These are phyloP conservation scores for Coemansia sp. DNA, from an alignment of 192 early-diverging fungal species.

Conservation along the genomic window DNA sequence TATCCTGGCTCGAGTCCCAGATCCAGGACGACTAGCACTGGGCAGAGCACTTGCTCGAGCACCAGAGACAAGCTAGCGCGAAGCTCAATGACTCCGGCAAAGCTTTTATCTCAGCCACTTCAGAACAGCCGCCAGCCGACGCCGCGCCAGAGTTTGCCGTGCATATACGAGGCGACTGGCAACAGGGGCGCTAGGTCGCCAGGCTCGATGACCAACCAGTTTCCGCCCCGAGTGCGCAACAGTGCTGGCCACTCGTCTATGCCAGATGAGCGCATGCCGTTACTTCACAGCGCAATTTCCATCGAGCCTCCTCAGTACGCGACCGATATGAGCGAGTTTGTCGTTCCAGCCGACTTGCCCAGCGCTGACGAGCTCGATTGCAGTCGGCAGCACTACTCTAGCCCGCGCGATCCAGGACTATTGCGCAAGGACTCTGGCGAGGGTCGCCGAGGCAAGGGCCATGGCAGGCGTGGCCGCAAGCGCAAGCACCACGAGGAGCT, in stretches of 20 bases:
- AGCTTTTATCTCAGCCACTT: background rate
- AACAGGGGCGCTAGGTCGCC: background rate
- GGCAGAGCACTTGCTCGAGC: constrained; percentile 31
- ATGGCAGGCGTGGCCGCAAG: constrained; percentile 11
- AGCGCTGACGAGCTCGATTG: background rate
- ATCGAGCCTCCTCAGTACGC: constrained; percentile 15
- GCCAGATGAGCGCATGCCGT: constrained; percentile 30
- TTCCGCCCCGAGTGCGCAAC: constrained; percentile 18
- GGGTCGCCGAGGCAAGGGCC: background rate
- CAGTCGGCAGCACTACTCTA: background rate
- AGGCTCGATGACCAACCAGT: background rate
- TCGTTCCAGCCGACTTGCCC: constrained; percentile 39
- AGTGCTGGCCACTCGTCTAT: background rate
- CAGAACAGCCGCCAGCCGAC: background rate
- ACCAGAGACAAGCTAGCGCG: background rate
- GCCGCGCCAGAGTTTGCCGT: background rate
- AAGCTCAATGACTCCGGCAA: background rate
- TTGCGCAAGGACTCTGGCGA: background rate
- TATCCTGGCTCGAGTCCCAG: constrained; percentile 9
- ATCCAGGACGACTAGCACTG: background rate
- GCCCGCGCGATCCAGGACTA: background rate
- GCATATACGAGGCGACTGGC: background rate
- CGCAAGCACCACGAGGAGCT: constrained; percentile 48
- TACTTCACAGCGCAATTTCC: constrained; percentile 20
- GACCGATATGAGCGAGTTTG: constrained; percentile 8